Conservation (phyloP, 2,329 filamentous ascomycete genomes). For the Sporothrix pallida region DNA sequence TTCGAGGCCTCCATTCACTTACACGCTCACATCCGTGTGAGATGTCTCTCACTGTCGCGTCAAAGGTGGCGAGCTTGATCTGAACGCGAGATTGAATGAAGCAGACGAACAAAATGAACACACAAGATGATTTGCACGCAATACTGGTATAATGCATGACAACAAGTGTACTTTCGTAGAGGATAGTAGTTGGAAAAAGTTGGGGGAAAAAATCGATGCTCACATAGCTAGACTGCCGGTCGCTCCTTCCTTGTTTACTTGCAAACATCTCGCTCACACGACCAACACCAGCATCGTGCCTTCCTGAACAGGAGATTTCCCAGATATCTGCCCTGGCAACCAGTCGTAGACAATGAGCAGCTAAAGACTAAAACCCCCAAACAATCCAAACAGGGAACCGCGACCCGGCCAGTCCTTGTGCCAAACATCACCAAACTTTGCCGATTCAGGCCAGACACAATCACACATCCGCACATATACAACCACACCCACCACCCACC, state of each 20-base stretch:
- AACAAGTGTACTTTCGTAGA: not conserved
- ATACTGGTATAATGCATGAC: not conserved
- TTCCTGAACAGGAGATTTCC: not conserved
- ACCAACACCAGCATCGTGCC: not conserved
- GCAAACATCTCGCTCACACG: not conserved
- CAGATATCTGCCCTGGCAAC: not conserved
- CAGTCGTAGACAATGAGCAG: too few species aligned
- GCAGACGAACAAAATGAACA: not conserved
- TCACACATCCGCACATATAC: not conserved
- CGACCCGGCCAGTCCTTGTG: not conserved
- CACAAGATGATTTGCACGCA: not conserved
- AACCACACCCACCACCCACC: not conserved
- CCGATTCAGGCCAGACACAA: not conserved
- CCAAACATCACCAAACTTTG: not conserved
- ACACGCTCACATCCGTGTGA: not conserved
- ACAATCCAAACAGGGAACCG: not conserved
- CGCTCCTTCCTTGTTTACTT: slow-evolving; percentile 16
- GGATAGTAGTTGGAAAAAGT: not conserved
- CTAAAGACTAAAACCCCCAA: not conserved
- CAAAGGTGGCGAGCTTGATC: not conserved
- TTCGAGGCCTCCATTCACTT: not conserved
- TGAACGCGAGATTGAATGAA: not conserved
- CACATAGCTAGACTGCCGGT: not conserved
- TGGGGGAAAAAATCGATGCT: not conserved
- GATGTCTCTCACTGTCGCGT: not conserved